Evolutionary conservation across 176 grass and related monocot species (phyloP).

Genomic region (Bromus sterilis): DNA sequence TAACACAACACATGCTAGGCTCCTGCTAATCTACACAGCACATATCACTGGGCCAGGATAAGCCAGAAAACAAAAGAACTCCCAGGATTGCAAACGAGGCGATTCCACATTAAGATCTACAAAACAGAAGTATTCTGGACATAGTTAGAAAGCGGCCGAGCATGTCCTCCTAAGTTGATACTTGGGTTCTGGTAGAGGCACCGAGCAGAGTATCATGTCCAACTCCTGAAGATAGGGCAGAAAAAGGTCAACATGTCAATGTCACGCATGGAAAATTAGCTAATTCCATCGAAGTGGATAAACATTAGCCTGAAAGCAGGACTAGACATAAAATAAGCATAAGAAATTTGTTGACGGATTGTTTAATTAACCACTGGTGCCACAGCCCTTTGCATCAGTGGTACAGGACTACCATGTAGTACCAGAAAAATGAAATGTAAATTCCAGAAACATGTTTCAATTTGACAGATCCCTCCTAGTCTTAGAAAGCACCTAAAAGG

Average conservation of each 20-base stretch:
- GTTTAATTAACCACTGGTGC: not conserved
- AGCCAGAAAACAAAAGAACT: constrained; percentile 15
- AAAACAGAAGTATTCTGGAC: constrained; percentile 35
- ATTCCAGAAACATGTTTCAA: not conserved
- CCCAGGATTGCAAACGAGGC: constrained; percentile 36
- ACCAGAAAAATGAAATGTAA: not conserved
- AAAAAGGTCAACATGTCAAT: not conserved
- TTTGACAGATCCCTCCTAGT: not conserved
- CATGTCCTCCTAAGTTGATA: constrained; percentile 85
- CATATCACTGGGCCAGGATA: constrained; percentile 21
- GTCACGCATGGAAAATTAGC: not conserved
- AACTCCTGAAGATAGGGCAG: constrained; percentile 50
- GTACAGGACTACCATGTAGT: not conserved
- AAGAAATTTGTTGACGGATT: not conserved
- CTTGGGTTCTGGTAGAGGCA: constrained; percentile 47
- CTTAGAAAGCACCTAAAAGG: not conserved
- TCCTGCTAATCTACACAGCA: constrained; percentile 28
- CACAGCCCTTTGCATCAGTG: not conserved
- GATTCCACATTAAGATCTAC: constrained; percentile 25
- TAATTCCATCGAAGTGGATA: not conserved
- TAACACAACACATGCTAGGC: constrained; percentile 17
- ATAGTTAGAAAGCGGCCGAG: constrained; percentile 57
- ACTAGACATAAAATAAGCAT: not conserved
- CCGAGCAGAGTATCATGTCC: constrained; percentile 53
- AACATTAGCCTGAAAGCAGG: not conserved